These are phyloP conservation scores for Cystobasidiaceae sp. DNA, from an alignment of 1,284 basidiomycete genomes.

Conservation along the genomic window DNA sequence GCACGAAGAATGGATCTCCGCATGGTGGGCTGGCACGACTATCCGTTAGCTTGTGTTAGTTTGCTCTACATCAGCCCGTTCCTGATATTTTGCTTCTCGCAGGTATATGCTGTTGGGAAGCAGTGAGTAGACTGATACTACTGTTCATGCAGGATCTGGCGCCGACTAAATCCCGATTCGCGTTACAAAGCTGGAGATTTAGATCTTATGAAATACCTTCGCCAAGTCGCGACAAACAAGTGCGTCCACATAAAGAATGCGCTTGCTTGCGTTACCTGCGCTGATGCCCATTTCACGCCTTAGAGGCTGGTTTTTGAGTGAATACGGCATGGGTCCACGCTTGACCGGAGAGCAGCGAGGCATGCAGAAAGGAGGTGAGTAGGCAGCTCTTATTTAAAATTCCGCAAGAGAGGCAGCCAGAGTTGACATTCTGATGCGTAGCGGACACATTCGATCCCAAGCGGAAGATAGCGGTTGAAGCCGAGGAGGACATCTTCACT, in stretches of 20 bases:
- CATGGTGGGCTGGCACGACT: neutral
- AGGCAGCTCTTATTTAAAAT: too few relatives aligned
- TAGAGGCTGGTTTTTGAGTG: constrained; percentile 36
- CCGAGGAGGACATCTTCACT: constrained; percentile 38
- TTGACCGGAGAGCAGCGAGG: constrained; percentile 10
- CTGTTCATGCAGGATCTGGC: neutral
- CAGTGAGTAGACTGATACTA: neutral
- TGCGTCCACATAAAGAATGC: constrained; percentile 24
- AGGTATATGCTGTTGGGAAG: constrained; percentile 22
- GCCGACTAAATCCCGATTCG: neutral
- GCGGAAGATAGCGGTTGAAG: constrained; percentile 33
- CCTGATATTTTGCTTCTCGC: neutral
- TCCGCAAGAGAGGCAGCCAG: too few relatives aligned
- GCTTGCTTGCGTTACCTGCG: neutral
- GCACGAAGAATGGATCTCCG: constrained; percentile 37
- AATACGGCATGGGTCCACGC: constrained; percentile 39
- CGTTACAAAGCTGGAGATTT: constrained; percentile 4
- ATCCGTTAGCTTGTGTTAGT: neutral
- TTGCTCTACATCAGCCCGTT: neutral
- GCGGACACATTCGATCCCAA: constrained; percentile 35
- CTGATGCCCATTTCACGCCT: neutral
- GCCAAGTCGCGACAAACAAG: constrained; percentile 32
- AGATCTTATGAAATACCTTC: constrained; percentile 8
- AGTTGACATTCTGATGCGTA: neutral
- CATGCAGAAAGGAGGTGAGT: constrained; percentile 21